A percentile compares a stretch with the other conserved stretches of the same genome.
Conservation (phyloP, 2,329 filamentous ascomycete genomes). For the Elsinoe australis region DNA sequence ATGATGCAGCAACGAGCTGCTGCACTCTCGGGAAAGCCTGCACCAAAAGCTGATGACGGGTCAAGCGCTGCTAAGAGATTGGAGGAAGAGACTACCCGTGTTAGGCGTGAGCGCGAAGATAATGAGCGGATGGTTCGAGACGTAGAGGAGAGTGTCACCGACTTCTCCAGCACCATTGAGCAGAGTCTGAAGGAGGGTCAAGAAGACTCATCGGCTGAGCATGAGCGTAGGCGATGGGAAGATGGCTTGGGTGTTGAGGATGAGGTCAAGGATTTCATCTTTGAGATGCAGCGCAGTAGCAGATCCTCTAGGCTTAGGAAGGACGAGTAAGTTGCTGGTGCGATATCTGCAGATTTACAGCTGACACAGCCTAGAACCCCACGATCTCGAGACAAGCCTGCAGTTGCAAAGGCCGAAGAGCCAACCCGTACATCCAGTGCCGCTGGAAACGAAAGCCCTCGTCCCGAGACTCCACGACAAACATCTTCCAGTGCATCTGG, state of each 20-base stretch:
- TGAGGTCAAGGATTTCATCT: constrained; percentile 95
- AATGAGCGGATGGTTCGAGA: constrained; percentile 96
- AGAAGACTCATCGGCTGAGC: constrained; percentile 69
- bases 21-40: constrained; percentile 77
- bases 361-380: constrained; percentile 13
- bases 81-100: constrained; percentile 77
- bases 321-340: constrained; percentile 44
- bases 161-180: constrained; percentile 78
- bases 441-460: constrained; percentile 28
- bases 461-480: constrained; percentile 21
- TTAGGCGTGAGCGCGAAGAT: constrained; percentile 78
- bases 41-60: constrained; percentile 67
- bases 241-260: constrained; percentile 94
- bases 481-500: constrained; percentile 41
- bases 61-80: constrained; percentile 72
- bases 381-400: constrained; percentile 16
- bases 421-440: constrained; percentile 26
- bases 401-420: constrained; percentile 21
- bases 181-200: constrained; percentile 76
- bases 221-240: constrained; percentile 90
- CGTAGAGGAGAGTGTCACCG: constrained; percentile 89
- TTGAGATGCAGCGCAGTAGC: constrained; percentile 83
- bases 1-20: constrained; percentile 99
- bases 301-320: constrained; percentile 63
- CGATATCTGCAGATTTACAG: not conserved